phyloP scores from a whole-genome alignment of 78 protist species.

The Chrysochromulina tobinii region DNA sequence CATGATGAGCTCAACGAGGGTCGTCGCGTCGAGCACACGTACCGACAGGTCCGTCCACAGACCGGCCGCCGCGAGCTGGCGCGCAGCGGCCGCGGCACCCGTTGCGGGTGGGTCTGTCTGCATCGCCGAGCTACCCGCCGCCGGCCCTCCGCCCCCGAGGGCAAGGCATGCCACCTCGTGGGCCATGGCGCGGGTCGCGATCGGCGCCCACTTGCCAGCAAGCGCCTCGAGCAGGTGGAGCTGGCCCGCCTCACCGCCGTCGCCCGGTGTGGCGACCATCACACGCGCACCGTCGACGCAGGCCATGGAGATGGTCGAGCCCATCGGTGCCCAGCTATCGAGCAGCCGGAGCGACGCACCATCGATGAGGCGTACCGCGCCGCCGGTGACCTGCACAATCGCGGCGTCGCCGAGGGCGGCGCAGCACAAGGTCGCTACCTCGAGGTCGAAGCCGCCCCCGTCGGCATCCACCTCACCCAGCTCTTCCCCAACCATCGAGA shows the following conservation, averaged over 20 bases:
- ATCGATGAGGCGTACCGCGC: background rate
- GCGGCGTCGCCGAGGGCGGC: constrained; percentile 11
- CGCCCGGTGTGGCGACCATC: background rate
- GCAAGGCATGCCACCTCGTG: background rate
- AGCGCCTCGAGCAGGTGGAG: background rate
- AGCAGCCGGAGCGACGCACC: background rate
- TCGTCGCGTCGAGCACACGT: constrained; percentile 66
- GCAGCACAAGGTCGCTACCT: constrained; percentile 66
- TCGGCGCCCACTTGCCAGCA: background rate
- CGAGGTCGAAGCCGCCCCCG: constrained; percentile 56
- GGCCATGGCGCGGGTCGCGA: background rate
- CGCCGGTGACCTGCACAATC: background rate
- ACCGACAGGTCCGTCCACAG: constrained; percentile 78
- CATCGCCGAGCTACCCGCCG: background rate
- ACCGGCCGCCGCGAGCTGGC: constrained; percentile 64
- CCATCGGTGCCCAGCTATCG: constrained; percentile 43
- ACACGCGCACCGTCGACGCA: background rate
- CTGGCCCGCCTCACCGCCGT: background rate
- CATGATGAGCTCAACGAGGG: constrained; percentile 39
- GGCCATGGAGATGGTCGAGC: background rate
- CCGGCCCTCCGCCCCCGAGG: background rate
- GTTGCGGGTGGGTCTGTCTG: background rate
- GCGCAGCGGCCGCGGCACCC: too few species aligned
- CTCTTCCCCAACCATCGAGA: constrained; percentile 77
- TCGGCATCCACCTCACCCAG: constrained; percentile 66